Conservation (phyloP, 2,329 filamentous ascomycete genomes). For the Ophiostoma perfectum region DNA sequence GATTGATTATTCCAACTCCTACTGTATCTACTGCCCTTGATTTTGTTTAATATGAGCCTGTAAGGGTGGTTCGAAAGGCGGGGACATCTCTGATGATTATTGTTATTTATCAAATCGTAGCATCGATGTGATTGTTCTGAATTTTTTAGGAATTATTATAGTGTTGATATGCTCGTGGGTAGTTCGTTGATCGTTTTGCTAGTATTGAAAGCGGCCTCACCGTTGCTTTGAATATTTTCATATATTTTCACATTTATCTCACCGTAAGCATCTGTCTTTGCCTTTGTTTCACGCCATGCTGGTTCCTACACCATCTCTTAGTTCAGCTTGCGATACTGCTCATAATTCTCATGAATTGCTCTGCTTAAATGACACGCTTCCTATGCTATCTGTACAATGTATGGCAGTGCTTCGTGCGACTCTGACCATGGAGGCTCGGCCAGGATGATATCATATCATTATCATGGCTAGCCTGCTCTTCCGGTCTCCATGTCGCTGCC, state of each 20-base stretch:
- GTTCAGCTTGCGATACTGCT: background rate
- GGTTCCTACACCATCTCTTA: too few species aligned
- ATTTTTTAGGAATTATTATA: too few species aligned
- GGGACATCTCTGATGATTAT: constrained; percentile 51
- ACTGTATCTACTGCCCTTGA: constrained; percentile 88
- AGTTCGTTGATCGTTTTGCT: too few species aligned
- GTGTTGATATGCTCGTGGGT: too few species aligned
- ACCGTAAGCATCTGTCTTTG: too few species aligned
- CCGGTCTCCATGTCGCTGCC: background rate
- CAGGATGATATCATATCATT: background rate
- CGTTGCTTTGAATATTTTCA: too few species aligned
- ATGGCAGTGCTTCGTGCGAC: background rate
- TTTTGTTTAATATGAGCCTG: constrained; percentile 60
- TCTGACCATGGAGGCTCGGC: background rate
- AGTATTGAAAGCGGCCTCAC: too few species aligned
- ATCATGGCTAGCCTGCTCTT: background rate
- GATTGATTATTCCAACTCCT: constrained; percentile 49
- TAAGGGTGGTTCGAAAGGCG: constrained; percentile 80
- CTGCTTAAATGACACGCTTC: background rate
- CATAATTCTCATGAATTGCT: background rate
- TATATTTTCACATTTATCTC: too few species aligned
- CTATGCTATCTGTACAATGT: background rate
- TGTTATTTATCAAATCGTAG: background rate
- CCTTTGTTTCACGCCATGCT: too few species aligned
- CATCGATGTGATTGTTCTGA: background rate